Percentiles rank a stretch among this genome's conserved stretches.
Evolutionary conservation across 345 rosid species (phyloP).

Genomic region (Kernera saxatilis): DNA sequence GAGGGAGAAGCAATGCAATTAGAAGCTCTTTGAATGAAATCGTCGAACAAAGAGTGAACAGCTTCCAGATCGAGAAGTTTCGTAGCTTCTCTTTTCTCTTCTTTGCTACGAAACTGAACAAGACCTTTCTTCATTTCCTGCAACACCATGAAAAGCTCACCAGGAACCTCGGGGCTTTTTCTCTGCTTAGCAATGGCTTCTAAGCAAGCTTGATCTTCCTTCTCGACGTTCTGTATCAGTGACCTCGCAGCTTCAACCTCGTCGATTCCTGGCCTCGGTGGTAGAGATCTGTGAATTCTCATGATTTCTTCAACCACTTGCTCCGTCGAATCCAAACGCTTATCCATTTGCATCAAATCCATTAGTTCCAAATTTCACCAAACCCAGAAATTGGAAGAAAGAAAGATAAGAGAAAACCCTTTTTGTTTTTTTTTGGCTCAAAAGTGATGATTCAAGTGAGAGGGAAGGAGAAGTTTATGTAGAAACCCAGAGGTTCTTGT

Average conservation of each 20-base stretch:
- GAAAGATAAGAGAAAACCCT: not conserved
- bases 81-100: conserved; percentile 69
- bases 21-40: conserved; percentile 81
- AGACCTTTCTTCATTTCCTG: conserved; percentile 74
- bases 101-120: conserved; percentile 56
- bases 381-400: not conserved
- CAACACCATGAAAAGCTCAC: conserved; percentile 67
- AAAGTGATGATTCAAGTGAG: not conserved
- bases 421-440: not conserved
- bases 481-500: conserved; percentile 25
- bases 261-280: conserved; percentile 70
- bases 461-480: conserved; percentile 6
- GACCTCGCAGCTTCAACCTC: conserved; percentile 78
- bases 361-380: not conserved
- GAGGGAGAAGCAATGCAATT: conserved; percentile 54
- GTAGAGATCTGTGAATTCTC: conserved; percentile 83
- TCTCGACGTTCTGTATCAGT: conserved; percentile 64
- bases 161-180: conserved; percentile 53
- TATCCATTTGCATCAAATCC: conserved; percentile 42
- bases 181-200: conserved; percentile 59
- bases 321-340: conserved; percentile 47
- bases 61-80: conserved; percentile 79
- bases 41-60: conserved; percentile 63
- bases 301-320: conserved; percentile 84
- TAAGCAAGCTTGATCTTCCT: conserved; percentile 66